Conservation (phyloP, 2,329 filamentous ascomycete species). For the Ophiostoma novo-ulmi region DNA sequence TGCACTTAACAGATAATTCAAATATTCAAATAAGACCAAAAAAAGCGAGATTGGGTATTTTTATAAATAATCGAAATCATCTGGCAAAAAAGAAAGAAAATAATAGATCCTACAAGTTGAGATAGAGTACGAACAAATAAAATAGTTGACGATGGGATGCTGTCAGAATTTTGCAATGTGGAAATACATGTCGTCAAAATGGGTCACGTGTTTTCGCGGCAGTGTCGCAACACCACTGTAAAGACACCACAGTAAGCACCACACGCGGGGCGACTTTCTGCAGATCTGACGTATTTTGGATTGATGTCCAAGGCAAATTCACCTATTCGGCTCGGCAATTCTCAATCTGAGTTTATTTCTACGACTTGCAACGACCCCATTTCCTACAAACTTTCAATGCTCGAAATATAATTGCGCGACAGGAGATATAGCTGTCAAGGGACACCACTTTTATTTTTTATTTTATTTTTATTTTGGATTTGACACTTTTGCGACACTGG, state of each 20-base stretch:
- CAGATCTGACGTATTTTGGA: neutral
- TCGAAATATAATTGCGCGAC: neutral
- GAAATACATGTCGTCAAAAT: neutral
- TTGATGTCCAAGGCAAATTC: neutral
- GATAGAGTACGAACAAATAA: neutral
- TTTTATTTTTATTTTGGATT: neutral
- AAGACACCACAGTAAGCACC: neutral
- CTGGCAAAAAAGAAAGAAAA: neutral
- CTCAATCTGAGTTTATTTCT: neutral
- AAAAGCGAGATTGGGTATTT: no score
- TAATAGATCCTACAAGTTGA: neutral
- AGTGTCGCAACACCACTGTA: slow-evolving; percentile 22
- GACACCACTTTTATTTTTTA: neutral
- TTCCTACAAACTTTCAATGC: neutral
- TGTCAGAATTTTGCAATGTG: neutral
- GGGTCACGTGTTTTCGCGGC: slow-evolving; percentile 28
- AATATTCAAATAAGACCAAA: no score
- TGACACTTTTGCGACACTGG: neutral
- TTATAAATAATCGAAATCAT: no score
- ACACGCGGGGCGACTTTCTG: slow-evolving; percentile 20
- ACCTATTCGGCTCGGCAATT: neutral
- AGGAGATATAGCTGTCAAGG: neutral
- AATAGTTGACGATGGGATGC: neutral
- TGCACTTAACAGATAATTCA: no score
- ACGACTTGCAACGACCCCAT: neutral